A percentile compares a stretch with the other conserved stretches of the same genome.
Evolutionary conservation across 106 monocot genomes (phyloP).

Genomic region (Phalaenopsis aphrodite): DNA sequence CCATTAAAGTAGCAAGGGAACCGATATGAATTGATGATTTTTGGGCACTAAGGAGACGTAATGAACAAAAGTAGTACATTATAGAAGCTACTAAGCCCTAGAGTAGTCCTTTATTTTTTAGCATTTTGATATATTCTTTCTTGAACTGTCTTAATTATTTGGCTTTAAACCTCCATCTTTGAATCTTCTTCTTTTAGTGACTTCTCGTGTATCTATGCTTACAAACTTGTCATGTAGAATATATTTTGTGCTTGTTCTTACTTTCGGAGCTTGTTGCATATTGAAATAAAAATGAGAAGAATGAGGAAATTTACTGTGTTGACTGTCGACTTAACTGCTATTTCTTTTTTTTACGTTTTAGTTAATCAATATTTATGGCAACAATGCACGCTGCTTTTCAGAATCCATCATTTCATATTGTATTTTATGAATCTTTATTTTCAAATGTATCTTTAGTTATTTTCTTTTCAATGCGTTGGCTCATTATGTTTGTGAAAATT

Average conservation of each 20-base stretch:
- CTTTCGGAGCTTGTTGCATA: neutral
- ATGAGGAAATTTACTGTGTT: neutral
- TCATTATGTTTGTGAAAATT: neutral
- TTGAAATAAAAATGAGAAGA: neutral
- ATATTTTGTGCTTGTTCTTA: neutral
- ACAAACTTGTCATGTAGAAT: neutral
- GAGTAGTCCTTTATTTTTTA: neutral
- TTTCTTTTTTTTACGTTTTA: neutral
- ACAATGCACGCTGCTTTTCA: neutral
- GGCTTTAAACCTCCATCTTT: neutral
- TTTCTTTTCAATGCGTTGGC: neutral
- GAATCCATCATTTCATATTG: neutral
- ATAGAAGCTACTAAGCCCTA: neutral
- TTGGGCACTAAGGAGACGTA: neutral
- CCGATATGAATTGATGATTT: neutral
- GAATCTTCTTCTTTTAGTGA: too few relatives aligned
- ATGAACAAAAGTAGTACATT: neutral
- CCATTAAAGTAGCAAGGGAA: neutral
- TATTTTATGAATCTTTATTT: neutral
- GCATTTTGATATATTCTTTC: neutral
- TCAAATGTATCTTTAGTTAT: neutral
- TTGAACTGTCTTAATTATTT: neutral
- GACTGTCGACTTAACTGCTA: neutral
- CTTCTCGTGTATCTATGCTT: neutral
- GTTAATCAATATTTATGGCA: neutral